Conservation (phyloP, 2,329 filamentous ascomycete genomes). For the Pyrenophora tritici-repentis region DNA sequence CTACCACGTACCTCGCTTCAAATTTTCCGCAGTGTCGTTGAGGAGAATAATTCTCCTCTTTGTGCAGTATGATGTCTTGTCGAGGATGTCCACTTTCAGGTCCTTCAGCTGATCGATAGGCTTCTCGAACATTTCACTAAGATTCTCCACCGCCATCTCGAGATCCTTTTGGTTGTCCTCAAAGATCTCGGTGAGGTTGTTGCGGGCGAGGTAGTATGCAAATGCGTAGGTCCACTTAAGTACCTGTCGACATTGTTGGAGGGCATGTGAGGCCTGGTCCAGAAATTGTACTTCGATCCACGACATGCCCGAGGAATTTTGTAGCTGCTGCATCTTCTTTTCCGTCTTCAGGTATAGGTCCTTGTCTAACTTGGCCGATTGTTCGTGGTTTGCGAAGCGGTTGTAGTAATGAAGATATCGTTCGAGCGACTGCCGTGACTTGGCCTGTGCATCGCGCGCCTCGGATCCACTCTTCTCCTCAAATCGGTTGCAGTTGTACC, state of each 20-base stretch:
- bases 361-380: constrained; percentile 94
- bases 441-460: constrained; percentile 88
- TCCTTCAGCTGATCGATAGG: constrained; percentile 83
- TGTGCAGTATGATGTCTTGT: constrained; percentile 97
- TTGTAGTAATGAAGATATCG: constrained; percentile 99
- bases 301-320: constrained; percentile 91
- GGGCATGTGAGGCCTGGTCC: constrained; percentile 86
- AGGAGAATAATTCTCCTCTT: constrained; percentile 87
- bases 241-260: constrained; percentile 97
- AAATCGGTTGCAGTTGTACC: constrained; percentile 98
- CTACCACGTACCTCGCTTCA: constrained; percentile 74
- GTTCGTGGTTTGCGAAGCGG: constrained; percentile 97
- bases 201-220: constrained; percentile 93
- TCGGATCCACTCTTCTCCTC: constrained; percentile 95
- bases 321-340: constrained; percentile 97
- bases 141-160: constrained; percentile 92
- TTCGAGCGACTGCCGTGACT: constrained; percentile 86
- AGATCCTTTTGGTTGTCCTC: constrained; percentile 98
- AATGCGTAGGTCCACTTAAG: constrained; percentile 99
- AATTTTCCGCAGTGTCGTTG: constrained; percentile 88
- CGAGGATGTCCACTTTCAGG: constrained; percentile 96
- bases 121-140: constrained; percentile 99
- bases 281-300: constrained; percentile 99
- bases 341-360: constrained; percentile 96
- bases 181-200: constrained; percentile 96